A percentile compares a stretch with the other conserved stretches of the same genome.
These are phyloP conservation scores for Aspergillus hiratsukae DNA, from an alignment of 2,329 filamentous ascomycete species.

Conservation along the genomic window DNA sequence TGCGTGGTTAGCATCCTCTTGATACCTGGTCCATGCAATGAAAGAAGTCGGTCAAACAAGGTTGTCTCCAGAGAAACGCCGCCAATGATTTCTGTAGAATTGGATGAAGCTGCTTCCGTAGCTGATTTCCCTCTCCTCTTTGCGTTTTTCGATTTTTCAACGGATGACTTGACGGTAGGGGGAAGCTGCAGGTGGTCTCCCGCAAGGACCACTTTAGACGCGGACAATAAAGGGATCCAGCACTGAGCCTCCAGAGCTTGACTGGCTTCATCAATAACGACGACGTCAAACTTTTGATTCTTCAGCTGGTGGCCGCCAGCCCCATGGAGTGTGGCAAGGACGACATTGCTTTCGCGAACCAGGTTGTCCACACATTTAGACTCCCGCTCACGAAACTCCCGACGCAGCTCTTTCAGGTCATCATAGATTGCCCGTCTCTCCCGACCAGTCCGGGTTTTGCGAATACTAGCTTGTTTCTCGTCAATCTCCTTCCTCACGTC, in stretches of 20 bases:
- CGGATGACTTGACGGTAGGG: constrained; percentile 82
- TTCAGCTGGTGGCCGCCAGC: constrained; percentile 80
- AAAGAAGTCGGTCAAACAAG: constrained; percentile 82
- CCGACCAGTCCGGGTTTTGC: constrained; percentile 75
- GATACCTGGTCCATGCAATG: constrained; percentile 73
- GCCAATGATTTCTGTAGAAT: constrained; percentile 38
- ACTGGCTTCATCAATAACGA: constrained; percentile 93
- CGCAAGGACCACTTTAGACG: constrained; percentile 79
- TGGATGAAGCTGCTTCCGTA: constrained; percentile 31
- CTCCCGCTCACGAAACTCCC: constrained; percentile 84
- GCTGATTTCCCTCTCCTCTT: constrained; percentile 36
- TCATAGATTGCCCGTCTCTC: constrained; percentile 78
- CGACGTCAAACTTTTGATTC: constrained; percentile 79
- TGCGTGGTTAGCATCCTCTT: constrained; percentile 96
- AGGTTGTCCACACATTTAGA: constrained; percentile 72
- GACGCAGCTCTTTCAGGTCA: constrained; percentile 78
- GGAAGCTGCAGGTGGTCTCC: constrained; percentile 93
- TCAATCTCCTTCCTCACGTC: constrained; percentile 94
- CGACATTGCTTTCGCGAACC: constrained; percentile 73
- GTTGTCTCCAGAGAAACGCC: constrained; percentile 75
- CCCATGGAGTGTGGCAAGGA: constrained; percentile 88
- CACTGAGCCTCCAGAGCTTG: constrained; percentile 95
- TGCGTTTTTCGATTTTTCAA: constrained; percentile 43
- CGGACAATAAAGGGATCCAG: constrained; percentile 83
- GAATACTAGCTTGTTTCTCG: constrained; percentile 78